These are phyloP conservation scores for Stramenopiles sp. DNA, from an alignment of 352 stramenopile genomes.

Conservation along the genomic window DNA sequence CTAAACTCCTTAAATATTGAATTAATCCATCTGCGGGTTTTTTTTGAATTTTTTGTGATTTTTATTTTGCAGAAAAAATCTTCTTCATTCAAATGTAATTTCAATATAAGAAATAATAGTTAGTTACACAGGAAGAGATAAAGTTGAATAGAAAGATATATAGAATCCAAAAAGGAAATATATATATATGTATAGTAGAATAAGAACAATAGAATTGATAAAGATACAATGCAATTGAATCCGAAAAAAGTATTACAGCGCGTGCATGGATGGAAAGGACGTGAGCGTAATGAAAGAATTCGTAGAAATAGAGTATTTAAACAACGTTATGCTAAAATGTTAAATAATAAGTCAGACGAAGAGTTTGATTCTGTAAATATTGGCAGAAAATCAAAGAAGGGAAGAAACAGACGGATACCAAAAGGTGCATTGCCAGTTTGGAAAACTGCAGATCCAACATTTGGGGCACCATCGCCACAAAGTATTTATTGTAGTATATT, in stretches of 20 bases:
- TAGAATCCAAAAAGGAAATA: neutral
- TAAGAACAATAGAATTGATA: neutral
- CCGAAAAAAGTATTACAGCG: neutral
- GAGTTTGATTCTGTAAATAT: neutral
- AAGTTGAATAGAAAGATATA: neutral
- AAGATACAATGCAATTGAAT: neutral
- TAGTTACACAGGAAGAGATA: neutral
- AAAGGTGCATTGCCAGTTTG: neutral
- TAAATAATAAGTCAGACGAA: neutral
- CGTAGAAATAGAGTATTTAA: neutral
- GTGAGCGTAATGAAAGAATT: neutral
- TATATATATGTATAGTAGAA: neutral
- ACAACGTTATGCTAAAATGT: neutral
- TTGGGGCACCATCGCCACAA: neutral
- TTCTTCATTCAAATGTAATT: neutral
- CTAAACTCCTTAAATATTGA: too few species aligned
- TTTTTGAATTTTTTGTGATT: too few species aligned
- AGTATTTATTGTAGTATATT: neutral
- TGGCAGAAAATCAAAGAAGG: neutral
- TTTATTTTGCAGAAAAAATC: neutral
- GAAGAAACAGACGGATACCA: neutral
- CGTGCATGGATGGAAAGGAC: neutral
- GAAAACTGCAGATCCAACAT: neutral
- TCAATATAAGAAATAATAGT: neutral
- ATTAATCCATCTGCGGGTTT: too few species aligned